A percentile compares a stretch with the other conserved stretches of the same genome.
phyloP scores from a whole-genome alignment of 2,329 filamentous ascomycete species.

The Fusarium nurragi region DNA sequence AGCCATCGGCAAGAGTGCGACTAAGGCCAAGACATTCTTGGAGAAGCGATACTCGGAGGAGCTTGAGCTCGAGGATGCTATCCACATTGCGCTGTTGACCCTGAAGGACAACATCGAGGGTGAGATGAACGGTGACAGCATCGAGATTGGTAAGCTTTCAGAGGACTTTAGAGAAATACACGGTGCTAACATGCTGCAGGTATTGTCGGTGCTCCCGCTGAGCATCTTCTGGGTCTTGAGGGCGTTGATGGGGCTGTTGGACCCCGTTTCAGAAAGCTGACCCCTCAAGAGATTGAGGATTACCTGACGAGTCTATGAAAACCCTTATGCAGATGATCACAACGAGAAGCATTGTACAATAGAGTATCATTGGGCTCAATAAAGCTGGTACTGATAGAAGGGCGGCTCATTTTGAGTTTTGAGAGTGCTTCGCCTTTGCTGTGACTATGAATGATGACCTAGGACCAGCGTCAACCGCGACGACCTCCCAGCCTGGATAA shows the following conservation, averaged over 20 bases:
- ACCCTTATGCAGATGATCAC: constrained; percentile 37
- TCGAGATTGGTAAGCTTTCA: constrained; percentile 83
- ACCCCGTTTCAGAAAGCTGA: constrained; percentile 92
- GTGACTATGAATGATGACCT: constrained; percentile 61
- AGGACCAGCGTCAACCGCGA: constrained; percentile 59
- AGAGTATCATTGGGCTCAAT: constrained; percentile 56
- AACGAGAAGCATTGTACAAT: constrained; percentile 56
- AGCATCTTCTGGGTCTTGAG: constrained; percentile 91
- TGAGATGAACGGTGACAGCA: constrained; percentile 98
- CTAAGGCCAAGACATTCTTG: constrained; percentile 97
- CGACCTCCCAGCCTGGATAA: constrained; percentile 43
- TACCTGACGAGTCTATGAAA: constrained; percentile 96
- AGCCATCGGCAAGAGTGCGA: constrained; percentile 97
- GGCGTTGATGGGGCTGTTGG: constrained; percentile 86
- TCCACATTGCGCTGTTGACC: constrained; percentile 96
- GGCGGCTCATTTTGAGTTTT: constrained; percentile 20
- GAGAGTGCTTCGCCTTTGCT: constrained; percentile 27
- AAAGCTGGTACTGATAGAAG: constrained; percentile 43
- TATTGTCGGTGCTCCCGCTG: constrained; percentile 93
- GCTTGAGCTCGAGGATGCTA: constrained; percentile 95
- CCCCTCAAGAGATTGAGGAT: constrained; percentile 97
- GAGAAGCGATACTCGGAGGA: constrained; percentile 99
- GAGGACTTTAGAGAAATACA: no score
- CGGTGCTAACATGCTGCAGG: constrained; percentile 61
- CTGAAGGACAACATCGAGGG: constrained; percentile 99